Evolutionary conservation across 2,329 filamentous ascomycete species (phyloP).

Genomic region (Pyricularia pennisetigena): DNA sequence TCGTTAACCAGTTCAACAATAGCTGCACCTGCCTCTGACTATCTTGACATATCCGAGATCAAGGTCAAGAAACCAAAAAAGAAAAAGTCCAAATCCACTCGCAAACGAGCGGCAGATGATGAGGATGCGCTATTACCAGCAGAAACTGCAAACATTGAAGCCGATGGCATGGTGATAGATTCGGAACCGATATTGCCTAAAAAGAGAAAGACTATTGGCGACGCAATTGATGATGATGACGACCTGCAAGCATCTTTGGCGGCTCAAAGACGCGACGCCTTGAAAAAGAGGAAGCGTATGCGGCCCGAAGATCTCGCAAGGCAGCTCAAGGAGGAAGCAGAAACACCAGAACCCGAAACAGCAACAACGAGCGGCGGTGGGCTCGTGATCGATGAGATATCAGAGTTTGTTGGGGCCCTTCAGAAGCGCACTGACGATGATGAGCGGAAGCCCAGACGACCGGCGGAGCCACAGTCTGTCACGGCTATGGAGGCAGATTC

Average conservation of each 20-base stretch:
- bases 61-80: conserved; percentile 94
- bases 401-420: conserved; percentile 84
- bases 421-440: conserved; percentile 54
- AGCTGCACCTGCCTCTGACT: conserved; percentile 69
- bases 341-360: conserved; percentile 36
- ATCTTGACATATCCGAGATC: conserved; percentile 74
- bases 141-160: conserved; percentile 17
- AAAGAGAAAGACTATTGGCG: conserved; percentile 56
- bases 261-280: conserved; percentile 67
- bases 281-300: conserved; percentile 86
- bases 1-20: conserved; percentile 17
- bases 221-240: conserved; percentile 79
- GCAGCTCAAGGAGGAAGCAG: conserved; percentile 55
- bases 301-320: conserved; percentile 80
- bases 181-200: conserved; percentile 36
- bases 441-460: conserved; percentile 36
- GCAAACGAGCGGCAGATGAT: conserved; percentile 57
- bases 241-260: conserved; percentile 82
- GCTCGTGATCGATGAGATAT: conserved; percentile 89
- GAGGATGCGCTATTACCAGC: conserved; percentile 45
- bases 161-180: conserved; percentile 69
- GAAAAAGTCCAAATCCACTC: conserved; percentile 71
- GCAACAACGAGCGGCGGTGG: conserved; percentile 42
- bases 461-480: conserved; percentile 24
- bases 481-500: conserved; percentile 35